These are phyloP conservation scores for Aspergillus sp. DNA, from an alignment of 2,329 filamentous ascomycete species.

Conservation along the genomic window DNA sequence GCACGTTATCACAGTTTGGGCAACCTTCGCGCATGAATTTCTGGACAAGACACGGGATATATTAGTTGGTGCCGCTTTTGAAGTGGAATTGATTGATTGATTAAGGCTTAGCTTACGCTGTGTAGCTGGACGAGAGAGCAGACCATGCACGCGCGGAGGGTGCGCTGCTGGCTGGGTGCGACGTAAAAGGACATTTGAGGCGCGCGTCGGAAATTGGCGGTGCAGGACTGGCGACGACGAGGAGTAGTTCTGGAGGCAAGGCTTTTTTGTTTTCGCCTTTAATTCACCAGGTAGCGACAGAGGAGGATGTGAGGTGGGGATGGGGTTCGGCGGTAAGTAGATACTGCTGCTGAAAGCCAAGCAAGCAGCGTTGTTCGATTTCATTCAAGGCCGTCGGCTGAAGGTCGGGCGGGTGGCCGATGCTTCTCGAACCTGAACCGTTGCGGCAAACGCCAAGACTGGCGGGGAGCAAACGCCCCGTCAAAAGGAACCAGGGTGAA, in stretches of 20 bases:
- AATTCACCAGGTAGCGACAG: background rate
- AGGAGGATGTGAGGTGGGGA: background rate
- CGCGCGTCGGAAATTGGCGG: background rate
- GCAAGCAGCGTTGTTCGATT: background rate
- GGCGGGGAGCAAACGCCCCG: constrained; percentile 13
- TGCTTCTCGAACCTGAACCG: constrained; percentile 22
- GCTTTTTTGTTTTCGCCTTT: background rate
- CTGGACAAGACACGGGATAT: constrained; percentile 42
- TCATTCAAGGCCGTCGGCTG: background rate
- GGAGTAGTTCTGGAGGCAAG: background rate
- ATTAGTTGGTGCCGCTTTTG: background rate
- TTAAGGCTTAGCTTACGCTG: constrained; percentile 48
- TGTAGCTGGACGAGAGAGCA: constrained; percentile 91
- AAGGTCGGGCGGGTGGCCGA: constrained; percentile 13
- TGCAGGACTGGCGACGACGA: too few relatives aligned
- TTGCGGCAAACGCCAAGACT: constrained; percentile 31
- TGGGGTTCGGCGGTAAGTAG: background rate
- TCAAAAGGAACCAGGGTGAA: background rate
- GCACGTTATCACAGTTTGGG: constrained; percentile 93
- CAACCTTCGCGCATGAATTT: constrained; percentile 86
- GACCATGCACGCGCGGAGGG: constrained; percentile 96
- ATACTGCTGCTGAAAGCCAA: background rate
- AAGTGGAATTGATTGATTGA: background rate
- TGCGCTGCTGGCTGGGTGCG: constrained; percentile 72
- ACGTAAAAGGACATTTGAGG: constrained; percentile 61